Base-by-base conservation (phyloP, 108 stramenopile genomes). In the Stephanodiscus triporus region DNA sequence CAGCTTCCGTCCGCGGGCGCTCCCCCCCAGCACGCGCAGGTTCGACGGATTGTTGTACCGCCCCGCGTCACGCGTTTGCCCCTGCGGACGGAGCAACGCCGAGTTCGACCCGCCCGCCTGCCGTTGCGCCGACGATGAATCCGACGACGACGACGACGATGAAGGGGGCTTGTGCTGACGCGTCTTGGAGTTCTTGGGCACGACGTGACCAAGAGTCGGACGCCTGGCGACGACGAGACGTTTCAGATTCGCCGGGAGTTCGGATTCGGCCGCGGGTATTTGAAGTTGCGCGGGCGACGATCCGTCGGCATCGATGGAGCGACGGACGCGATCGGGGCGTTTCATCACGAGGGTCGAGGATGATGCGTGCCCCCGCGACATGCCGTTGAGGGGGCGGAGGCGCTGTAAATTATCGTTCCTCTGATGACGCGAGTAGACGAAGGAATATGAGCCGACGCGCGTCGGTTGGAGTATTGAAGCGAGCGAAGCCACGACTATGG, bases 1-100 rank as follows among this genome's bases (percentile, higher is more conserved):
- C 60, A 98, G 72, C 58, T 84, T 81, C 4, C 93, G 85, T 29
- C 96, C 96, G 53, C 84, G 73, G 23, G 83, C 86, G 2, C 83
- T 71, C 4, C 97, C 97, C 47, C 91, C 95, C 36, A 92, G 68
- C 47, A 97, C 93, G 43, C 83, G 81, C 19, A 97, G 82, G 51
- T 80, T 86, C 68, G 85, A 86, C 0, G 94, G 91, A 70, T 92
- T 92, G 66, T 89, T 91, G 70, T 89, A 80, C 64, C 79, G 67
- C 8, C 82, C 79, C 24, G 83, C 69, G 54, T 82, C 86, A n/a
- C 88, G 87, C 1, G 86, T 66, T 66, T 89, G 77, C 14, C 94
- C 94, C 73, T 95, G 94, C 6, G 91, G 82, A 54, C 85, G 88
- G 6, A 95, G 73, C 57, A 66, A 48, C 20, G 89, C 80, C 61